A percentile compares a stretch with the other conserved stretches of the same genome.
phyloP scores from a whole-genome alignment of 1,139 yeast species.

The Spathaspora sp. region DNA sequence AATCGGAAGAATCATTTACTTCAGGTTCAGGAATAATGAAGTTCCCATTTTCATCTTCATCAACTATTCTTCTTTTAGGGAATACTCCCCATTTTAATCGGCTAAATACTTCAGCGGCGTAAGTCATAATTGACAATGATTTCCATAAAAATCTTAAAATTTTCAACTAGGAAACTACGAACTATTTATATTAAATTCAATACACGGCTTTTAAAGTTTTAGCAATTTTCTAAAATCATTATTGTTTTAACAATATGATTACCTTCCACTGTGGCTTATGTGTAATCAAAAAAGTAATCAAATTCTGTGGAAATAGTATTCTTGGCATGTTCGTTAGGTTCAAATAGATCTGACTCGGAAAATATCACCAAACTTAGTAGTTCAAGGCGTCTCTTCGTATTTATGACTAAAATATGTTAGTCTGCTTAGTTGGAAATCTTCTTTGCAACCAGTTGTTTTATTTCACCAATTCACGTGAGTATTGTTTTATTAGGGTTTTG shows the following conservation, averaged over 20 bases:
- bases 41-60: constrained; percentile 22
- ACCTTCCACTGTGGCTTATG: background rate
- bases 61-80: constrained; percentile 48
- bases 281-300: background rate
- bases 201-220: background rate
- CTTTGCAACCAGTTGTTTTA: background rate
- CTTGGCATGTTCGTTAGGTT: background rate
- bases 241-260: background rate
- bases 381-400: background rate
- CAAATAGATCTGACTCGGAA: background rate
- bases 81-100: constrained; percentile 48
- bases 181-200: background rate
- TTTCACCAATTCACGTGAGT: background rate
- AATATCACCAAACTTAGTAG: background rate
- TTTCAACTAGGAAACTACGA: too few species aligned
- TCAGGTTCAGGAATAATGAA: constrained; percentile 7
- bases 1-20: constrained; percentile 3
- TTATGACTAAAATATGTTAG: background rate
- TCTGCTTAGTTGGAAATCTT: background rate
- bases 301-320: too few species aligned
- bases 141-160: background rate
- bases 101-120: constrained; percentile 1
- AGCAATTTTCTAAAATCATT: background rate
- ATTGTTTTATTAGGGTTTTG: background rate
- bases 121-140: background rate